phyloP scores from a whole-genome alignment of 371 early-diverging fungal species.

The Rhizopus stolonifer region DNA sequence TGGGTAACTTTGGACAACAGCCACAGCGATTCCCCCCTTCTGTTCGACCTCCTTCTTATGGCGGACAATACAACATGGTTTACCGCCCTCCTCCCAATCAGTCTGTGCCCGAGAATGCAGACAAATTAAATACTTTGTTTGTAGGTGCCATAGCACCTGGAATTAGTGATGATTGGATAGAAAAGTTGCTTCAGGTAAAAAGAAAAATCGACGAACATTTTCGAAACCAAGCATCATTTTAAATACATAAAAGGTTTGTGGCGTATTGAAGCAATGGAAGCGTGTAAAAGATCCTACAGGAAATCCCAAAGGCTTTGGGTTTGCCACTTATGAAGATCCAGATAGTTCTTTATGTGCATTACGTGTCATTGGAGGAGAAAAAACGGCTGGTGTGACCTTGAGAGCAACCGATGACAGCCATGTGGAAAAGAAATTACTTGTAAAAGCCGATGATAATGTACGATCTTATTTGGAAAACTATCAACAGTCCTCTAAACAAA shows the following conservation, averaged over 20 bases:
- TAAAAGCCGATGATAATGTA: slow-evolving; percentile 74
- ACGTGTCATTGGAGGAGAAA: slow-evolving; percentile 67
- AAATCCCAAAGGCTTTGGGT: slow-evolving; percentile 78
- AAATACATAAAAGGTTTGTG: slow-evolving; percentile 26
- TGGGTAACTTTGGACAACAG: slow-evolving; percentile 7
- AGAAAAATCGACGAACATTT: not conserved
- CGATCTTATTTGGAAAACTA: slow-evolving; percentile 63
- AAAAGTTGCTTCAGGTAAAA: slow-evolving; percentile 64
- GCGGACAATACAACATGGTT: slow-evolving; percentile 3
- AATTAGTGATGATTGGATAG: slow-evolving; percentile 70
- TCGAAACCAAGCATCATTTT: not conserved
- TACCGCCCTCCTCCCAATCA: not conserved
- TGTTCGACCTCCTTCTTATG: slow-evolving; percentile 7
- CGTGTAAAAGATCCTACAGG: slow-evolving; percentile 69
- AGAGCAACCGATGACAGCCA: slow-evolving; percentile 61
- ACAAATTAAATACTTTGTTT: slow-evolving; percentile 73
- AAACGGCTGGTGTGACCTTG: slow-evolving; percentile 46
- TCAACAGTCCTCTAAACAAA: slow-evolving; percentile 42
- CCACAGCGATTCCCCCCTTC: slow-evolving; percentile 4
- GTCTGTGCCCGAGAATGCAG: slow-evolving; percentile 18
- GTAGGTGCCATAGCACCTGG: slow-evolving; percentile 77
- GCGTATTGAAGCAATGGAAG: slow-evolving; percentile 70
- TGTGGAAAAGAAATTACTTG: slow-evolving; percentile 61
- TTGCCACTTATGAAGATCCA: slow-evolving; percentile 75
- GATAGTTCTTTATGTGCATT: slow-evolving; percentile 68